phyloP scores from a whole-genome alignment of 345 rosid species.

The Cardamine chenopodiifolia region DNA sequence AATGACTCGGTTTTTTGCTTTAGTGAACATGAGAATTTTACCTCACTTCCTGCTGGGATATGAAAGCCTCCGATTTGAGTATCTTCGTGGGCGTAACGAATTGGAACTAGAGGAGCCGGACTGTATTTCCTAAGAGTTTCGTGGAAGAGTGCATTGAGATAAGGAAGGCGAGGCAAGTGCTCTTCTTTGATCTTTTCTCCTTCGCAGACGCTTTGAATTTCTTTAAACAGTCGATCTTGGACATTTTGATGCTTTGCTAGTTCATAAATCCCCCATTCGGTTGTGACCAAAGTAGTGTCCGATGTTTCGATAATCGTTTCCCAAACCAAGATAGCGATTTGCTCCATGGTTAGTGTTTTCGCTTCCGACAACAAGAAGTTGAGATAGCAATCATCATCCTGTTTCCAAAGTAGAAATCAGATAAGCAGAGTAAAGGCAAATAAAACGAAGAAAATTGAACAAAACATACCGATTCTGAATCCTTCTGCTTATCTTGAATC shows the following conservation, averaged over 20 bases:
- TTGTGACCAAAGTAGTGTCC: slow-evolving; percentile 75
- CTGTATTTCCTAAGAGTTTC: slow-evolving; percentile 84
- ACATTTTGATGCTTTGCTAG: slow-evolving; percentile 65
- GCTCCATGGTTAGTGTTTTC: slow-evolving; percentile 61
- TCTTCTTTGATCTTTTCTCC: slow-evolving; percentile 67
- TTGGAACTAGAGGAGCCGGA: slow-evolving; percentile 71
- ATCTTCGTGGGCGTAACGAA: slow-evolving; percentile 76
- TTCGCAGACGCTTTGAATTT: slow-evolving; percentile 57
- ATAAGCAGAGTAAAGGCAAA: not conserved
- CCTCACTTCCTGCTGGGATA: slow-evolving; percentile 79
- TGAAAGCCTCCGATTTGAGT: slow-evolving; percentile 72
- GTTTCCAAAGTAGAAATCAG: slow-evolving; percentile 23
- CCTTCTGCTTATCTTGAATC: slow-evolving; percentile 53
- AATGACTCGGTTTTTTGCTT: not conserved
- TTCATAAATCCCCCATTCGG: slow-evolving; percentile 92
- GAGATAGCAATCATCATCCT: slow-evolving; percentile 62
- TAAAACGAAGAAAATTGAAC: not conserved
- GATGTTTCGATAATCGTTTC: slow-evolving; percentile 74
- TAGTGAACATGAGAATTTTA: slow-evolving; percentile 23
- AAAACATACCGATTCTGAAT: slow-evolving; percentile 56
- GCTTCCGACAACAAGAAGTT: slow-evolving; percentile 66
- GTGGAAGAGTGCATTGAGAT: slow-evolving; percentile 69
- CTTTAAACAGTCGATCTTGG: slow-evolving; percentile 62
- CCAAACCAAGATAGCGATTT: slow-evolving; percentile 69
- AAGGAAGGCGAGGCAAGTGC: slow-evolving; percentile 56